Evolutionary conservation across 2,329 filamentous ascomycete species (phyloP).

Genomic region (Phaeoacremonium minimum): DNA sequence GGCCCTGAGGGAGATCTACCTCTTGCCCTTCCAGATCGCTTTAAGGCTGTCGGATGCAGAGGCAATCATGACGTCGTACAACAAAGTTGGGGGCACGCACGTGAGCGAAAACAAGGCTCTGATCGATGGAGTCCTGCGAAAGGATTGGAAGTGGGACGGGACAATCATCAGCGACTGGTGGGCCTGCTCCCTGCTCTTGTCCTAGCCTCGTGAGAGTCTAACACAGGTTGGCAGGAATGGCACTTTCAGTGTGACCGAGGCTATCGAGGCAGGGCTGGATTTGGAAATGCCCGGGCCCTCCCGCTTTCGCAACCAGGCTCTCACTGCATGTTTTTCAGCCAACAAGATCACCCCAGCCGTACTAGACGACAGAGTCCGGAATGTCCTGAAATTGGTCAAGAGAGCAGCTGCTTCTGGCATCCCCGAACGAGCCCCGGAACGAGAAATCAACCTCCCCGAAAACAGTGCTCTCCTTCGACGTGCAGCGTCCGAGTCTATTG

Average conservation of each 20-base stretch:
- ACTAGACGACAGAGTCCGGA: too few species aligned
- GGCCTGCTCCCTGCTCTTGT: neutral
- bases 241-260: slow-evolving; percentile 14
- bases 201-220: neutral
- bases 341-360: too few species aligned
- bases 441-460: slow-evolving; percentile 20
- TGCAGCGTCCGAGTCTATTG: slow-evolving; percentile 53
- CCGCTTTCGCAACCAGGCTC: slow-evolving; percentile 17
- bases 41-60: slow-evolving; percentile 25
- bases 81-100: slow-evolving; percentile 32
- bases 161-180: slow-evolving; percentile 33
- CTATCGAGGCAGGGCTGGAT: slow-evolving; percentile 6
- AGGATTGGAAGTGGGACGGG: slow-evolving; percentile 31
- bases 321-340: too few species aligned
- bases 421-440: slow-evolving; percentile 14
- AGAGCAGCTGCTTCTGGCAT: too few species aligned
- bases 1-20: slow-evolving; percentile 30
- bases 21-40: slow-evolving; percentile 30
- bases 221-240: slow-evolving; percentile 4
- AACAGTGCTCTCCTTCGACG: slow-evolving; percentile 43
- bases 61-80: slow-evolving; percentile 33
- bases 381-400: too few species aligned
- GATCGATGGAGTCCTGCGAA: slow-evolving; percentile 24
- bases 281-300: slow-evolving; percentile 21
- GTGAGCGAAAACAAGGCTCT: slow-evolving; percentile 26